Conservation (phyloP, 2,329 filamentous ascomycete genomes). For the Verruconis gallopava region DNA sequence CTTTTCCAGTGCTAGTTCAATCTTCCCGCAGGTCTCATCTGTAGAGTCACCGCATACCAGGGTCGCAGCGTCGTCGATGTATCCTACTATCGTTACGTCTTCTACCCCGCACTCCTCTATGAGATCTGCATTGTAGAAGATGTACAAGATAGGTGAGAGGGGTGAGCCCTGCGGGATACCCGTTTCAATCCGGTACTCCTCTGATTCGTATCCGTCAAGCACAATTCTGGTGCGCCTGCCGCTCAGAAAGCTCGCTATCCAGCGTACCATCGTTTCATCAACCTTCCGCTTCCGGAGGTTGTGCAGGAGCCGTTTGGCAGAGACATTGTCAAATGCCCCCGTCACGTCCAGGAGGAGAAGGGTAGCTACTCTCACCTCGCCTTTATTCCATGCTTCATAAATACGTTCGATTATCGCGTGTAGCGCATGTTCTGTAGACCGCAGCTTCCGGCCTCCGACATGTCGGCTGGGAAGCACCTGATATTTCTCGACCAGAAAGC, state of each 20-base stretch:
- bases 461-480: constrained; percentile 16
- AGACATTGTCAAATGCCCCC: constrained; percentile 20
- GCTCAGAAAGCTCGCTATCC: constrained; percentile 13
- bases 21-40: constrained; percentile 14
- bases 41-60: constrained; percentile 13
- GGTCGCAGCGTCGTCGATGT: constrained; percentile 17
- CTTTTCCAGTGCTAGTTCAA: constrained; percentile 13
- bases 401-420: constrained; percentile 18
- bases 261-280: not conserved
- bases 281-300: constrained; percentile 10
- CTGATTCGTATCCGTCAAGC: constrained; percentile 12
- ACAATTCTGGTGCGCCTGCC: constrained; percentile 12
- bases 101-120: constrained; percentile 15
- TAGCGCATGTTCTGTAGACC: constrained; percentile 18
- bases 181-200: constrained; percentile 11
- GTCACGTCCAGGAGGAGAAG: constrained; percentile 21
- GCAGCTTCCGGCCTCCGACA: constrained; percentile 17
- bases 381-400: constrained; percentile 15
- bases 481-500: constrained; percentile 13
- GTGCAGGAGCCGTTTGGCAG: constrained; percentile 16
- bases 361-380: constrained; percentile 15
- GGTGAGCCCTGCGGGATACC: constrained; percentile 12
- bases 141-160: constrained; percentile 18
- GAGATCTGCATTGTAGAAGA: constrained; percentile 20
- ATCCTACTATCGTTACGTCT: constrained; percentile 12